Evolutionary conservation across 2,329 filamentous ascomycete genomes (phyloP).

Genomic region (Penicillium sp.): DNA sequence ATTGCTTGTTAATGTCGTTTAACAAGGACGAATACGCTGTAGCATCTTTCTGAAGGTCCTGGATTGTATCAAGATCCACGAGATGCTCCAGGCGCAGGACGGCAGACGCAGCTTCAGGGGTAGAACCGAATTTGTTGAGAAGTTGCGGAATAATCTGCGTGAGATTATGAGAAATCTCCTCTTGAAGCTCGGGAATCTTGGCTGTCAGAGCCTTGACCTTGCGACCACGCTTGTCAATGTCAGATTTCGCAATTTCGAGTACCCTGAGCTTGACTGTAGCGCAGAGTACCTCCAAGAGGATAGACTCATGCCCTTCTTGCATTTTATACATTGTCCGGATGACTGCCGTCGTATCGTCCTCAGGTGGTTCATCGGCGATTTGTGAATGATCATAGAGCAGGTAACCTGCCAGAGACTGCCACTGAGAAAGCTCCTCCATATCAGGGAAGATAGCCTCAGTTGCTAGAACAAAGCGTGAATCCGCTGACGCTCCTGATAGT

Average conservation of each 20-base stretch:
- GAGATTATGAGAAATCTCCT: constrained; percentile 73
- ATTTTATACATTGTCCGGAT: constrained; percentile 73
- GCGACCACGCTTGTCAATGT: constrained; percentile 54
- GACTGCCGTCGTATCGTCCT: constrained; percentile 58
- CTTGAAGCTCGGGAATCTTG: constrained; percentile 66
- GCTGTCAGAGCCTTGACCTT: constrained; percentile 59
- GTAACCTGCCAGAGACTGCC: constrained; percentile 86
- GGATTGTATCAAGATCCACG: constrained; percentile 81
- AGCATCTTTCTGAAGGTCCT: constrained; percentile 82
- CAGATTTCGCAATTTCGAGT: constrained; percentile 61
- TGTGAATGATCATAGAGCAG: constrained; percentile 86
- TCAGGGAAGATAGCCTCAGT: constrained; percentile 82
- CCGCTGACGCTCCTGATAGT: constrained; percentile 62
- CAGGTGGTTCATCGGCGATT: constrained; percentile 53
- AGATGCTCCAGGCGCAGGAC: constrained; percentile 83
- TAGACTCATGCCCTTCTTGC: constrained; percentile 71
- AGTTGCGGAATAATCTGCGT: constrained; percentile 77
- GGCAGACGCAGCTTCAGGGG: constrained; percentile 77
- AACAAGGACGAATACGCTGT: constrained; percentile 75
- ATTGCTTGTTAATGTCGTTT: constrained; percentile 91
- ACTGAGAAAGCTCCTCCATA: constrained; percentile 75
- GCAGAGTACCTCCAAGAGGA: constrained; percentile 82
- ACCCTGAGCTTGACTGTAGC: constrained; percentile 75
- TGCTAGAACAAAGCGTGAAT: constrained; percentile 81
- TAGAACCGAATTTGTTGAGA: constrained; percentile 89